Base-by-base conservation (phyloP, 2,329 filamentous ascomycete genomes). In the Calycina herbarum region DNA sequence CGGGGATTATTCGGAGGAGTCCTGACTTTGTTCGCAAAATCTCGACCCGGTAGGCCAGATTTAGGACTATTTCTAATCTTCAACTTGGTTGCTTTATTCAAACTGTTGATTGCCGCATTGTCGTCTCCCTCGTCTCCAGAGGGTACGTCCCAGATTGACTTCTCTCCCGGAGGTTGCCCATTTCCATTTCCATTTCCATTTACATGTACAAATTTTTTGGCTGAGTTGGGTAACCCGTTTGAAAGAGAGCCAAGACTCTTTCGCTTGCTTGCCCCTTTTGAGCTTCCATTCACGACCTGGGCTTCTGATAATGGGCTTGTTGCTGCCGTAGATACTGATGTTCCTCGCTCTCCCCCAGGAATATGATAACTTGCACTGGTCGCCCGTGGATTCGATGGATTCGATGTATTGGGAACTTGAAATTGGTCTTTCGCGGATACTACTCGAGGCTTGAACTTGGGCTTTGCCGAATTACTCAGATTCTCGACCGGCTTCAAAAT, bases 351-450 rank as follows among this genome's bases (percentile, higher is more conserved):
- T 20, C 68, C 62, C 64, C 69, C 66, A n/a, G 69, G 62, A 31
- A 72, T 70, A 59, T 74, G 70, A 56, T 72, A 71, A 33, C 70
- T 74, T 7, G 72, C 65, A 56, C 69, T 72, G 58, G 71, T 73
- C 17, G 64, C 58, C 51, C 67, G 66, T 15, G 57, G 24, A 64
- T 66, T 61, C 20, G 61, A 33, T 51, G 45, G 29, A 65, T 66
- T 62, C 17, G 61, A 33, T 13, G 45, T 51, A 24, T 51, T 51
- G 20, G 68, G 59, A 29, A 64, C 58, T 48, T 66, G 65, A 54
- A 57, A 31, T 10, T 68, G 57, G 7, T 68, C 65, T 64, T 65
- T 71, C n/a, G 62, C n/a, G 66, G n/a, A 40, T 57, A 24, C 61
- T 35, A 7, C 20, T 59, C 60, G 67, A 54, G 24, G 62, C 13